These are phyloP conservation scores for Didymella pinodella DNA, from an alignment of 2,329 filamentous ascomycete genomes.

Conservation along the genomic window DNA sequence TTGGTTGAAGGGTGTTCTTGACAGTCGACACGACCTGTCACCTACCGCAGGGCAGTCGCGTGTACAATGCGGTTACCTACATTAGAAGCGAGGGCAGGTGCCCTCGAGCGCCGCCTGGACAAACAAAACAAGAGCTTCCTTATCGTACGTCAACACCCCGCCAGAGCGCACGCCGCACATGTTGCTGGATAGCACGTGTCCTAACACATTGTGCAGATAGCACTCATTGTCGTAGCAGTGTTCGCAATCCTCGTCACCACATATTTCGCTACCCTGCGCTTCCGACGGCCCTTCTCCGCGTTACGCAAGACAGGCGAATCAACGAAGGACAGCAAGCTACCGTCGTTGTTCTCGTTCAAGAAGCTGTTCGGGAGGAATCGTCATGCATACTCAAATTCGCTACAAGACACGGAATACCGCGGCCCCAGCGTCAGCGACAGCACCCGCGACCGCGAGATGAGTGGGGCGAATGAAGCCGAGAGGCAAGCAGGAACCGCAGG, in stretches of 20 bases:
- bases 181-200: background rate
- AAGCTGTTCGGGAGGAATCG: slow-evolving; percentile 37
- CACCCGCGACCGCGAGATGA: slow-evolving; percentile 42
- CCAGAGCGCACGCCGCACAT: background rate
- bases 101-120: slow-evolving; percentile 33
- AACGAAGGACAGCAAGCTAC: slow-evolving; percentile 34
- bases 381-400: slow-evolving; percentile 44
- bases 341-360: slow-evolving; percentile 44
- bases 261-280: slow-evolving; percentile 40
- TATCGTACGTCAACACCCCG: slow-evolving; percentile 35
- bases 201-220: slow-evolving; percentile 36
- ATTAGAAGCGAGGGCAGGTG: slow-evolving; percentile 29
- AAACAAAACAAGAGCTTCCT: slow-evolving; percentile 37
- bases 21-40: slow-evolving; percentile 19
- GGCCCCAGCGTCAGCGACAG: slow-evolving; percentile 29
- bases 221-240: slow-evolving; percentile 39
- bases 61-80: slow-evolving; percentile 42
- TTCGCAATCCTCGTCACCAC: slow-evolving; percentile 46
- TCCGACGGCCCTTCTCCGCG: slow-evolving; percentile 29
- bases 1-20: slow-evolving; percentile 13
- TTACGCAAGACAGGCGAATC: slow-evolving; percentile 16
- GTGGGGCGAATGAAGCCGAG: slow-evolving; percentile 40
- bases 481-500: slow-evolving; percentile 42
- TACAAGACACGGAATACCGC: slow-evolving; percentile 45
- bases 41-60: slow-evolving; percentile 11